phyloP scores from a whole-genome alignment of 108 stramenopile species.

The Nitzschia palea region DNA sequence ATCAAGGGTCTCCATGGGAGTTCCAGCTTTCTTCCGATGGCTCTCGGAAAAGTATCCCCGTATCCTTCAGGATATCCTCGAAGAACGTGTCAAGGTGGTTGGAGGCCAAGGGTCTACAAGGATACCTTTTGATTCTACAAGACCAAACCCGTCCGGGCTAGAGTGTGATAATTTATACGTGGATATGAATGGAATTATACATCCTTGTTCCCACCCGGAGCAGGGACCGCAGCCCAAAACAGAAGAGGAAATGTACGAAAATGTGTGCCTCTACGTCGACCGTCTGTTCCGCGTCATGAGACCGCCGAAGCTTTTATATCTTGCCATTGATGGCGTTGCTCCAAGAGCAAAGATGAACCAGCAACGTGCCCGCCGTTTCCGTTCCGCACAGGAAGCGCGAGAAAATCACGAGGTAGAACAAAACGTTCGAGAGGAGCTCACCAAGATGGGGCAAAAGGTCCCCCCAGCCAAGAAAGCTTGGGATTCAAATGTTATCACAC shows the following conservation, averaged over 20 bases:
- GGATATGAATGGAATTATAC: slow-evolving; percentile 99
- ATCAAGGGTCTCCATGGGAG: slow-evolving; percentile 83
- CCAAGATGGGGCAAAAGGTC: slow-evolving; percentile 63
- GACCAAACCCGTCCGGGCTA: slow-evolving; percentile 88
- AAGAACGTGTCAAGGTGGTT: slow-evolving; percentile 85
- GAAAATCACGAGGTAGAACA: slow-evolving; percentile 87
- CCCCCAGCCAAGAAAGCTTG: slow-evolving; percentile 81
- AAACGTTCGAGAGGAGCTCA: slow-evolving; percentile 75
- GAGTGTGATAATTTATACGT: slow-evolving; percentile 97
- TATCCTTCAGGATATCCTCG: slow-evolving; percentile 89
- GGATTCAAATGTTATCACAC: slow-evolving; percentile 99
- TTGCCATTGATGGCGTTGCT: slow-evolving; percentile 97
- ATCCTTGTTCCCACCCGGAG: slow-evolving; percentile 98
- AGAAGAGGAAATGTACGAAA: slow-evolving; percentile 98
- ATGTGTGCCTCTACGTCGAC: slow-evolving; percentile 91
- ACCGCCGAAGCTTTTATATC: slow-evolving; percentile 86
- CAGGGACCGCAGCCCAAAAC: slow-evolving; percentile 84
- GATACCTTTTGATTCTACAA: slow-evolving; percentile 81
- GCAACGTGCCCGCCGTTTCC: slow-evolving; percentile 93
- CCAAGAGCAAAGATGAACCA: slow-evolving; percentile 99
- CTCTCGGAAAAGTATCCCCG: slow-evolving; percentile 98
- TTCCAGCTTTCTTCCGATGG: slow-evolving; percentile 99
- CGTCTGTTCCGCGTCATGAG: slow-evolving; percentile 80
- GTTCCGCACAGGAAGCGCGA: slow-evolving; percentile 93
- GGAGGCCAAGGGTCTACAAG: slow-evolving; percentile 52